A percentile compares a stretch with the other conserved stretches of the same genome.
Evolutionary conservation across 2,329 filamentous ascomycete species (phyloP).

Genomic region (Colletotrichum camelliae): DNA sequence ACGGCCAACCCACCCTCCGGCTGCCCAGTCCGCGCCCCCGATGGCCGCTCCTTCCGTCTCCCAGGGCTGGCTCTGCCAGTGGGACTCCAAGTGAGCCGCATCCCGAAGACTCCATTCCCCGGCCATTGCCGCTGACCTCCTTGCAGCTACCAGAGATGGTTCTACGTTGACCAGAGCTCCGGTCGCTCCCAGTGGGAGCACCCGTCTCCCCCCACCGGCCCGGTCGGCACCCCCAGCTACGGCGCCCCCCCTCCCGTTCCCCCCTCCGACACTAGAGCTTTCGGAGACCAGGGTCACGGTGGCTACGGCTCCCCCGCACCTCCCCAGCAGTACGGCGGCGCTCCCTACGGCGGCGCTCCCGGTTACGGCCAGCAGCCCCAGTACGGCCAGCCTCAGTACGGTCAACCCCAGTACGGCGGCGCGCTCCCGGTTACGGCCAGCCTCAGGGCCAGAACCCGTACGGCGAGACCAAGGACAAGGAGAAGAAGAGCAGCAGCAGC

Average conservation of each 20-base stretch:
- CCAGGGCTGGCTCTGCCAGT: conserved; percentile 67
- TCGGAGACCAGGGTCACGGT: conserved; percentile 20
- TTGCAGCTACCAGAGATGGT: conserved; percentile 59
- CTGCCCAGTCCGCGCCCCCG: conserved; percentile 36
- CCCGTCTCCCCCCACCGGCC: conserved; percentile 37
- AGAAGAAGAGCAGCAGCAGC: conserved; percentile 52
- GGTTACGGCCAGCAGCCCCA: neutral
- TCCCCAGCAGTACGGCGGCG: neutral
- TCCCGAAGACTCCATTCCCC: neutral
- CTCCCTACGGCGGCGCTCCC: conserved; percentile 4
- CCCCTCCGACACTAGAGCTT: conserved; percentile 11
- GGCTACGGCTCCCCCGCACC: conserved; percentile 21
- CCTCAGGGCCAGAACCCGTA: conserved; percentile 11
- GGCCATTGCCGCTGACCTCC: neutral
- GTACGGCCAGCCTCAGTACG: conserved; percentile 2
- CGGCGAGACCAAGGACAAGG: conserved; percentile 32
- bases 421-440: neutral
- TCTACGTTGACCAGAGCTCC: conserved; percentile 67
- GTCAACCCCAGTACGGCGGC: conserved; percentile 2
- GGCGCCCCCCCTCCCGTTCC: conserved; percentile 6
- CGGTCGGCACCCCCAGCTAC: conserved; percentile 8
- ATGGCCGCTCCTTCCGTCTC: conserved; percentile 45
- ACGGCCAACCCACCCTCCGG: conserved; percentile 18
- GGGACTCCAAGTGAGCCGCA: conserved; percentile 52
- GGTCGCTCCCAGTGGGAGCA: conserved; percentile 70